These are phyloP conservation scores for Pseudonectria buxi DNA, from an alignment of 2,329 filamentous ascomycete genomes.

Conservation along the genomic window DNA sequence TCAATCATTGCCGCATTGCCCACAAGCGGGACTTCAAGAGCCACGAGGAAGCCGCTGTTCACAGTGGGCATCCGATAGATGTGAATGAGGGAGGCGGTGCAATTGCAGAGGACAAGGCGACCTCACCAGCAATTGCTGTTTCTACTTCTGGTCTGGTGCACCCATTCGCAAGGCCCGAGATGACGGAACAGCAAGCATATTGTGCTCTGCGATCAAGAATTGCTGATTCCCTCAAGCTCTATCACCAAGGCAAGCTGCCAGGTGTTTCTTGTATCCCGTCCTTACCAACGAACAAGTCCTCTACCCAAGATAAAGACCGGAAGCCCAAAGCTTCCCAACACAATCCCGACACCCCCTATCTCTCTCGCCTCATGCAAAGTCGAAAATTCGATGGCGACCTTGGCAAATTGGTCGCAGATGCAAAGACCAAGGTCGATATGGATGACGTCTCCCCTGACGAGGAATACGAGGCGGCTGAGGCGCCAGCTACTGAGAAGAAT, in stretches of 20 bases:
- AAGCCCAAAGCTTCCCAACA: slow-evolving; percentile 37
- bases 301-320: slow-evolving; percentile 6
- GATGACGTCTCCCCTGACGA: slow-evolving; percentile 48
- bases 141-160: slow-evolving; percentile 22
- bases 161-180: slow-evolving; percentile 35
- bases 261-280: slow-evolving; percentile 40
- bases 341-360: slow-evolving; percentile 55
- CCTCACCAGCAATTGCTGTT: slow-evolving; percentile 7
- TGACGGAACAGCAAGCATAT: slow-evolving; percentile 47
- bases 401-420: slow-evolving; percentile 50
- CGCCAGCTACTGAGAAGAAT: slow-evolving; percentile 10
- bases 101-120: slow-evolving; percentile 20
- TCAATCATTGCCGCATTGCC: slow-evolving; percentile 96
- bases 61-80: slow-evolving; percentile 78
- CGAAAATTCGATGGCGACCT: slow-evolving; percentile 57
- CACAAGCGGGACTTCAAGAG: slow-evolving; percentile 92
- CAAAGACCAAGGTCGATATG: slow-evolving; percentile 46
- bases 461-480: slow-evolving; percentile 39
- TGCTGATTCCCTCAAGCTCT: slow-evolving; percentile 45
- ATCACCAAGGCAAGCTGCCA: slow-evolving; percentile 44
- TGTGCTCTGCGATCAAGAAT: slow-evolving; percentile 46
- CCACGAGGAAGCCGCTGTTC: slow-evolving; percentile 86
- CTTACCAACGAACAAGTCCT: slow-evolving; percentile 7
- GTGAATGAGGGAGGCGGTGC: slow-evolving; percentile 13
- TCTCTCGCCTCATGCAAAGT: slow-evolving; percentile 58